phyloP scores from a whole-genome alignment of 2,329 filamentous ascomycete genomes.

The Zymoseptoria brevis region DNA sequence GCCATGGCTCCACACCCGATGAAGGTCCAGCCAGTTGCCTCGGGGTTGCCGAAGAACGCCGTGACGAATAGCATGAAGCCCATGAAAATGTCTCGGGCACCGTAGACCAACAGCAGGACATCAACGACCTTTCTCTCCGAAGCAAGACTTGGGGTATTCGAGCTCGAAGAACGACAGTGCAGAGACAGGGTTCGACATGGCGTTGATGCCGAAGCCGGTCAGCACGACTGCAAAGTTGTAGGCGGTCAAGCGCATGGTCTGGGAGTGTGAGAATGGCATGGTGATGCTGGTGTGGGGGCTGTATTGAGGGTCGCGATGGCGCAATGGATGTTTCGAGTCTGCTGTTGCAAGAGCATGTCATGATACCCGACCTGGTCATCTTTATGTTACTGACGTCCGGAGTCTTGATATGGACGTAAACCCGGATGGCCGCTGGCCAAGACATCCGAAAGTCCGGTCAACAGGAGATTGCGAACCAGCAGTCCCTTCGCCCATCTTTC shows the following conservation, averaged over 20 bases:
- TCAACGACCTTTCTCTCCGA: conserved; percentile 32
- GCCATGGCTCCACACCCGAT: conserved; percentile 37
- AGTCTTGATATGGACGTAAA: background rate
- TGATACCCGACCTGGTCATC: background rate
- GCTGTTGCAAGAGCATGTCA: background rate
- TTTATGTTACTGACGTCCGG: background rate
- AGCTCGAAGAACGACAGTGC: conserved; percentile 35
- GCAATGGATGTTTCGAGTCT: background rate
- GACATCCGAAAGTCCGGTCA: background rate
- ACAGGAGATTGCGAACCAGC: background rate
- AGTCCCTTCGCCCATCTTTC: background rate
- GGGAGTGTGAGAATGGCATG: conserved; percentile 6
- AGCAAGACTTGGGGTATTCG: conserved; percentile 24
- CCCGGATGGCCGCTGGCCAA: background rate
- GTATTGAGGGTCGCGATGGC: background rate
- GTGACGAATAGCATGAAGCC: conserved; percentile 34
- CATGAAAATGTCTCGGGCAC: conserved; percentile 45
- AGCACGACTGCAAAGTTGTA: conserved; percentile 23
- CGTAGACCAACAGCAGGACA: conserved; percentile 41
- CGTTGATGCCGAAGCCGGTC: conserved; percentile 35
- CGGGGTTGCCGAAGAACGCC: conserved; percentile 33
- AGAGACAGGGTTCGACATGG: conserved; percentile 30
- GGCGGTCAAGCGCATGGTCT: conserved; percentile 1
- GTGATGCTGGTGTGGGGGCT: background rate
- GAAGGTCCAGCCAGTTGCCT: conserved; percentile 38